These are phyloP conservation scores for Fraxinus pennsylvanica DNA, from an alignment of 257 asterid genomes.

Conservation along the genomic window DNA sequence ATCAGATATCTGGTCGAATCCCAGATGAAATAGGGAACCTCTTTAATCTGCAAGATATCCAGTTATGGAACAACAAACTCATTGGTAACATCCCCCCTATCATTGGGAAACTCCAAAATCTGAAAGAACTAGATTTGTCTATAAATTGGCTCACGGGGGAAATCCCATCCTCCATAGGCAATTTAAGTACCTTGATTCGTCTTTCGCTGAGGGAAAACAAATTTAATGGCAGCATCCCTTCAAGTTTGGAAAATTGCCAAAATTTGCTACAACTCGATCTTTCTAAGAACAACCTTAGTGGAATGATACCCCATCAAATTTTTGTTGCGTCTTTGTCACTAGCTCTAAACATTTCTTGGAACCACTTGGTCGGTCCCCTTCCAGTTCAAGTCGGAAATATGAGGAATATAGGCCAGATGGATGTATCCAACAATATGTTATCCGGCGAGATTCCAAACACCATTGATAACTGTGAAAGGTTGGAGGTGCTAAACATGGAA, in stretches of 20 bases:
- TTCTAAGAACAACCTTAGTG: constrained; percentile 22
- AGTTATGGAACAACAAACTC: constrained; percentile 24
- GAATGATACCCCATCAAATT: constrained; percentile 5
- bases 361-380: constrained; percentile 13
- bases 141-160: constrained; percentile 28
- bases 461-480: constrained; percentile 24
- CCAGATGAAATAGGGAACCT: constrained; percentile 34
- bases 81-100: constrained; percentile 34
- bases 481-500: constrained; percentile 23
- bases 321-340: not conserved
- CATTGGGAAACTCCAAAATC: constrained; percentile 26
- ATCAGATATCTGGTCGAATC: constrained; percentile 34
- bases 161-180: constrained; percentile 38
- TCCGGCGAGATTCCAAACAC: constrained; percentile 23
- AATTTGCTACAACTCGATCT: constrained; percentile 24
- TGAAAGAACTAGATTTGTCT: constrained; percentile 19
- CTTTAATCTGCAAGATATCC: constrained; percentile 20
- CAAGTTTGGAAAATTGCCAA: constrained; percentile 16
- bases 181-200: constrained; percentile 24
- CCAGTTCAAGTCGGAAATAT: constrained; percentile 17
- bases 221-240: constrained; percentile 38
- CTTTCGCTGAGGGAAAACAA: constrained; percentile 26
- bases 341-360: not conserved
- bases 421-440: constrained; percentile 24
- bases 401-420: constrained; percentile 20